Evolutionary conservation across 495 filamentous ascomycete species (phyloP), one percentile per base, ranked within the genome.

Genomic region (Tuber melanosporum): DNA sequence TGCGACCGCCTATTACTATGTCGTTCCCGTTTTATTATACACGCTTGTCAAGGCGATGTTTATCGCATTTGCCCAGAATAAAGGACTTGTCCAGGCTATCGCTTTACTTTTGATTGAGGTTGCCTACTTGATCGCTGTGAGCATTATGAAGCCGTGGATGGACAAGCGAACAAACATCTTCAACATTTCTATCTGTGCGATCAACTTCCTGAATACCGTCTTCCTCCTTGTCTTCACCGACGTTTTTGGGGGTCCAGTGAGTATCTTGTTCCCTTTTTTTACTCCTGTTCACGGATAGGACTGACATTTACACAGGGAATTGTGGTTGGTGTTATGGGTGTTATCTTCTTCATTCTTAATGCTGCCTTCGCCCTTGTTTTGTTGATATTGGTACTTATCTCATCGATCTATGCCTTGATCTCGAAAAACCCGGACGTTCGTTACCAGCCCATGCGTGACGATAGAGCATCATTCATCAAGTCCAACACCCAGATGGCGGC

Each of bases 161-260:
- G 95, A 99, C 87, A 98, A 97, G 89, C 95, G 94, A 86, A 98
- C 95, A 76, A 99, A 99, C 84, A 89, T 91, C 72, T 97, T 96
- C 88, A 98, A 98, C 86, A 97, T 99, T 79, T 87, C 94, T 74
- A 98, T 99, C 82, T 91, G 89, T 74, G 91, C 89, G 44, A 86
- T 97, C 82, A 98, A 98, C 85, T 97, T 98, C 83, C 83, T 98
- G 84, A 97, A 97, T 84, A 89, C 90, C 77, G 90, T 97, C 84
- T 94, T 95, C 86, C 87, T 97, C 12, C 86, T 97, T 43, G 87
- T 97, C 72, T 95, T 94, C 84, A 92, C 90, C n/a, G 87, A 91
- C 74, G 88, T 97, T 39, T 94, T 95, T 83, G 91, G 92, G 81
- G 92, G 94, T 77, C 94, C 94, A n/a, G 89, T 90, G 85, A 86